Base-by-base conservation (phyloP, 306 rosid species). In the Arachis stenosperma region DNA sequence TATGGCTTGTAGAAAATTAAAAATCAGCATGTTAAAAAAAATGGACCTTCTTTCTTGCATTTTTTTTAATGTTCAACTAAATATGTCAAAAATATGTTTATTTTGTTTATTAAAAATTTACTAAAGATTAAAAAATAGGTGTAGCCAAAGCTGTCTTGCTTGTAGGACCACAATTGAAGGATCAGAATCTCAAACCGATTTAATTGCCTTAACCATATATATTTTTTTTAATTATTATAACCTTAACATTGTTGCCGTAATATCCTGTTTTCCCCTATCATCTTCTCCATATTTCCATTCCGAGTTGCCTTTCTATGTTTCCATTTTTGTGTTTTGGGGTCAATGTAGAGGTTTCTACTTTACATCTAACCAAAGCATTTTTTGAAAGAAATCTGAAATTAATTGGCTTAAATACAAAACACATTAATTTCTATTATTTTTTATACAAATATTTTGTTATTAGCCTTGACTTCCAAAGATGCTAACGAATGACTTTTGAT, bases 161-260 rank as follows among this genome's bases (percentile, higher is more conserved):
- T 71, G 70, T 57, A 46, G 29, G 68, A 37, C 30, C 78, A 47
- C 71, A 41, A 60, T 12, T 41, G 44, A 74, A 79, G 46, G 68
- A 78, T 63, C 85, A 67, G 67, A 70, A 39, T 54, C 65, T 73
- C 15, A 75, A 65, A 67, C 75, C 74, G 77, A 55, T 55, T 78
- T 63, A 71, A 62, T 78, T 64, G 44, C 69, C 60, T 48, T 66
- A 41, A 15, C 2, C 6, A 7, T 30, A 22, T 56, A 4, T 58
- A 7, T 30, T 13, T 56, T 7, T 58, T 62, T 72, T 59, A 47
- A 8, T 48, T 48, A 33, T 33, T 33, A 33, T 33, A 33, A 33
- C 37, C 37, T 15, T 22, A 27, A 48, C 13, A 22, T 52, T 52
- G 43, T 60, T 54, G 47, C 40, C 51, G 22, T n/a, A 3, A 8